Conservation (phyloP, 495 filamentous ascomycete species). For the Aspergillus taichungensis region DNA sequence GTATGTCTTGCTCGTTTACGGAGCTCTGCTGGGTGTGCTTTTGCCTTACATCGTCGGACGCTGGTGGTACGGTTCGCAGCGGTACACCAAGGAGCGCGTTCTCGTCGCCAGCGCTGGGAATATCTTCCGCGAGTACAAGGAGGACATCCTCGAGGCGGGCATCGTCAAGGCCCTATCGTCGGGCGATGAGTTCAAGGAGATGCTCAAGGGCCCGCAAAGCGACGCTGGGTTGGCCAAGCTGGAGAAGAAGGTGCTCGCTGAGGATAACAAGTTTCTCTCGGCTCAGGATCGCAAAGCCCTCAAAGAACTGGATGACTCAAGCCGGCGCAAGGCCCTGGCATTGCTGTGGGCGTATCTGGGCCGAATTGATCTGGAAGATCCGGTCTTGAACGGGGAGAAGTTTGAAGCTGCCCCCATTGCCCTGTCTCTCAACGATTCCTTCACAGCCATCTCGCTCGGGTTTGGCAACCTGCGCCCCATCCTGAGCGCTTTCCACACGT, state of each 20-base stretch:
- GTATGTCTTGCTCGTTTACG: slow-evolving; percentile 88
- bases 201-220: slow-evolving; percentile 62
- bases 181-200: slow-evolving; percentile 70
- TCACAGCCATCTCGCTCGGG: slow-evolving; percentile 75
- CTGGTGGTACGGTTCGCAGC: slow-evolving; percentile 97
- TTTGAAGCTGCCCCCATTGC: slow-evolving; percentile 80
- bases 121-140: slow-evolving; percentile 85
- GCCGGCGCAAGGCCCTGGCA: slow-evolving; percentile 74
- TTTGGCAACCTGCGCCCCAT: slow-evolving; percentile 78
- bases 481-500: slow-evolving; percentile 68
- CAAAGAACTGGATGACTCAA: slow-evolving; percentile 66
- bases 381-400: slow-evolving; percentile 60
- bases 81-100: slow-evolving; percentile 83
- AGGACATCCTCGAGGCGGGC: slow-evolving; percentile 68
- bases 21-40: slow-evolving; percentile 73
- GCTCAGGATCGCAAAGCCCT: slow-evolving; percentile 50
- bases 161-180: slow-evolving; percentile 71
- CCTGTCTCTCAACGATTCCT: slow-evolving; percentile 73
- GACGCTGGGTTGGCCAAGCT: slow-evolving; percentile 71
- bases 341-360: slow-evolving; percentile 93
- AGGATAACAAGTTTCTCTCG: slow-evolving; percentile 40
- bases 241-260: slow-evolving; percentile 64
- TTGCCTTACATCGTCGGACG: slow-evolving; percentile 89
- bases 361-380: slow-evolving; percentile 68
- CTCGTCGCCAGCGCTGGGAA: slow-evolving; percentile 86